A percentile compares a stretch with the other conserved stretches of the same genome.
Conservation (phyloP, 2,329 filamentous ascomycete species). For the Microsporum canis region DNA sequence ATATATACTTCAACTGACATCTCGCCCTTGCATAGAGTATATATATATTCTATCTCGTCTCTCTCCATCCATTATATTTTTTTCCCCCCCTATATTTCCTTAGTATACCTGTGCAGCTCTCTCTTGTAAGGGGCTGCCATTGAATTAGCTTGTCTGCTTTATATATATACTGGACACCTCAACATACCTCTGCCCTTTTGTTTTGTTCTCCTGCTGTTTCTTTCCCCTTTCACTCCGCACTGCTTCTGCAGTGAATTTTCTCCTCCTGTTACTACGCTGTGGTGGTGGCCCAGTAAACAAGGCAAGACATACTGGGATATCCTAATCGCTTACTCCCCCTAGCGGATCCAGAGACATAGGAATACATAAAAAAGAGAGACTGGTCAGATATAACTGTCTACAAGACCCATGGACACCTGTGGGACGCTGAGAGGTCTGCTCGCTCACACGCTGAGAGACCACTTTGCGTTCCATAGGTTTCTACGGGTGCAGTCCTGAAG, state of each 20-base stretch:
- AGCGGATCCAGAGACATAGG: not conserved
- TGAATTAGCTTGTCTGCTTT: not conserved
- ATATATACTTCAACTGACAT: not conserved
- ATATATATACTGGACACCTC: not conserved
- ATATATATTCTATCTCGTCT: not conserved
- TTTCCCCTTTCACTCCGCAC: not conserved
- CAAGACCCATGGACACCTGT: slow-evolving; percentile 34
- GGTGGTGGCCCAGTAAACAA: slow-evolving; percentile 3
- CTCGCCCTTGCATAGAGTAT: not conserved
- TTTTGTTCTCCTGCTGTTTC: not conserved
- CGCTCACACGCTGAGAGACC: slow-evolving; percentile 39
- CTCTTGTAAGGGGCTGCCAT: not conserved
- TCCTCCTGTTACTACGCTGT: not conserved
- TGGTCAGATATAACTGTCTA: not conserved
- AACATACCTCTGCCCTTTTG: not conserved
- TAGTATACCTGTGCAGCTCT: not conserved
- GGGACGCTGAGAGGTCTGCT: slow-evolving; percentile 42
- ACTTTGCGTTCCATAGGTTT: slow-evolving; percentile 43
- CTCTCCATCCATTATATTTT: not conserved
- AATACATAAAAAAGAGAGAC: not conserved
- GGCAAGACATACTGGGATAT: not conserved
- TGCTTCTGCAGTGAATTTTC: not conserved
- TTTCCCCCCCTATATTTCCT: not conserved
- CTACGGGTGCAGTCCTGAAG: slow-evolving; percentile 28
- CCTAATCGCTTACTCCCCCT: not conserved